Base-by-base conservation (phyloP, 352 stramenopile genomes). In the Achlya hypogyna region DNA sequence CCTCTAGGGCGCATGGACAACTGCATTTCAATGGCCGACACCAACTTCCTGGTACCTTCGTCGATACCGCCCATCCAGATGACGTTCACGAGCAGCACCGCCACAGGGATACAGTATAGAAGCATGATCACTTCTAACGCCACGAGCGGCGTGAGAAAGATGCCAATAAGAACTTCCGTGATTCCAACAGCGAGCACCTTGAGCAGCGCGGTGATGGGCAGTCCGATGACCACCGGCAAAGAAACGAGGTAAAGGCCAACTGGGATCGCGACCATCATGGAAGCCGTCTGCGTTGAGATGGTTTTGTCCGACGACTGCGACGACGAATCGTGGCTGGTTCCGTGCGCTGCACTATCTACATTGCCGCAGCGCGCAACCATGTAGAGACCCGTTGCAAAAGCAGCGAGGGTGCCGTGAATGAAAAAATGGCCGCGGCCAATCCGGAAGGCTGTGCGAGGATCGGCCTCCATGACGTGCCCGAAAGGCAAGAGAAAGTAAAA, bases 401-500 rank as follows among this genome's bases (percentile, higher is more conserved):
- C 60, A 6, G 60, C 60, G 6, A 67, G 51, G 12, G 60, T 10
- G 4, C 20, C 12, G 34, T 67, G 60, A 23, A 67, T 40, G 42
- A 67, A 28, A 58, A 67, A 60, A 29, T 67, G 60, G 6, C 60
- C 60, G 34, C 34, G 31, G 5, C n/a, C 60, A 28, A 67, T 49
- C 23, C 22, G 23, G 29, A 45, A 67, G 20, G 47, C 31, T 9
- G 32, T 10, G 2, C 2, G 8, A 0, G 60, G 60, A 12, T 58
- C 12, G 10, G 51, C 60, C 20, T 67, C 38, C 27, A 67, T 25
- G 27, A 59, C n/a, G 22, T 67, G 38, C 18, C 51, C 60, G 28
- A 67, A 67, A 23, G 60, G 60, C 9, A 67, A 10, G 38, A 67
- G n/a, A 12, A 51, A 56, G 25, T 67, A 67, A 22, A 67, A 32